Evolutionary conservation across 2,329 filamentous ascomycete genomes (phyloP).

Genomic region (Chaetomium globosum): DNA sequence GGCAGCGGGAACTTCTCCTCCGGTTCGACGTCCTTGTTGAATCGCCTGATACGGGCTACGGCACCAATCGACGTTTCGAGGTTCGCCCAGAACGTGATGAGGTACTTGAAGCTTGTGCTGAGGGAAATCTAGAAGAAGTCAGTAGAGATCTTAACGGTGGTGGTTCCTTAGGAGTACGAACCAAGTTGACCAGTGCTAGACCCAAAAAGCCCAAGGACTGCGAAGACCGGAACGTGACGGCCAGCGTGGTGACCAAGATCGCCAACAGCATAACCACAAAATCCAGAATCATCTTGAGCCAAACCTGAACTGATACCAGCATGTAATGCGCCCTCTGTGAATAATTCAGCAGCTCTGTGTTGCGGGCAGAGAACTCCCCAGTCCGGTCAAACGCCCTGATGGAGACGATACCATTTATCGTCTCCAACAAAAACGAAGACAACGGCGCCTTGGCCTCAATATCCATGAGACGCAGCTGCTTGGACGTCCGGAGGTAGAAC

Average conservation of each 20-base stretch:
- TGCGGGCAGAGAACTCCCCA: slow-evolving; percentile 17
- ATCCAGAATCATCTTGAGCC: slow-evolving; percentile 39
- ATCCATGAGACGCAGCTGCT: slow-evolving; percentile 57
- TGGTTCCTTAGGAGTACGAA: neutral
- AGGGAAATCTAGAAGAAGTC: slow-evolving; percentile 12
- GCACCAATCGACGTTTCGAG: slow-evolving; percentile 28
- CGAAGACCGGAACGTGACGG: slow-evolving; percentile 19
- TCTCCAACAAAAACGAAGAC: slow-evolving; percentile 16
- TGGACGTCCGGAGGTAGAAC: slow-evolving; percentile 58
- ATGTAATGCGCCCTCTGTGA: slow-evolving; percentile 22
- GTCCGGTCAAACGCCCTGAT: slow-evolving; percentile 24
- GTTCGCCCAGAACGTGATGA: slow-evolving; percentile 24
- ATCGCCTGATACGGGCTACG: slow-evolving; percentile 23
- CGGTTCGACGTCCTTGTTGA: slow-evolving; percentile 17
- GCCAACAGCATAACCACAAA: slow-evolving; percentile 39
- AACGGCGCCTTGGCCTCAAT: slow-evolving; percentile 54
- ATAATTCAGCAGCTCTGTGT: slow-evolving; percentile 22
- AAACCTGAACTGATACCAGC: slow-evolving; percentile 18
- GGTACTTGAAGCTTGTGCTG: slow-evolving; percentile 25
- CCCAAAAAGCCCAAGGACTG: slow-evolving; percentile 25
- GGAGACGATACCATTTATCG: slow-evolving; percentile 16
- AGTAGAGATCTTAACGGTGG: neutral
- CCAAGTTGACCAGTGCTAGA: slow-evolving; percentile 29
- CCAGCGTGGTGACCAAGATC: slow-evolving; percentile 27
- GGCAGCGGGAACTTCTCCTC: slow-evolving; percentile 16